Base-by-base conservation (phyloP, 139 green algal species). In the Chlamydomonas asymmetrica region DNA sequence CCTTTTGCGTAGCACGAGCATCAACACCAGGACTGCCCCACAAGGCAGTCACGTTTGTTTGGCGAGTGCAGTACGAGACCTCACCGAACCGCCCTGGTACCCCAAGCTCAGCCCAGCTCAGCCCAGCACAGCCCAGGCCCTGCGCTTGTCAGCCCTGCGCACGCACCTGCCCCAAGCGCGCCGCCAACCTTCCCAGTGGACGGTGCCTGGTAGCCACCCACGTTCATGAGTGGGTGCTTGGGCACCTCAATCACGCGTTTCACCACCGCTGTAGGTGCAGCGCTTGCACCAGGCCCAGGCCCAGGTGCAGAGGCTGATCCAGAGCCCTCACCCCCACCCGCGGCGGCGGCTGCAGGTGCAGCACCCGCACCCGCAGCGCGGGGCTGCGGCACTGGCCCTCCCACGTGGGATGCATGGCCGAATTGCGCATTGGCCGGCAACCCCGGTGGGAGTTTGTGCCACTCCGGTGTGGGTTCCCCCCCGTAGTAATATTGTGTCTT, bases 401-500 rank as follows among this genome's bases (percentile, higher is more conserved):
- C 73, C 43, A 32, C 63, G 61, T 80, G 78, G 4, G 64, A 41
- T 61, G 73, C 74, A 5, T 41, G 29, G 25, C 82, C 74, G 67
- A 85, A 93, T 9, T 74, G 67, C 13, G 90, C 84, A 29, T 76
- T 83, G 10, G 63, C 54, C 31, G 89, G 89, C 0, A 95, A 80
- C 29, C 71, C 45, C 8, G 90, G 91, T 0, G 59, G 25, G 9
- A 74, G 59, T 27, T 87, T 89, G n/a, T n/a, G n/a, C 91, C 91
- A 96, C 1, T 76, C 75, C 13, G 83, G 71, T 5, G 65, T 60
- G 2, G 90, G 90, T 2, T 95, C 88, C 0, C 91, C 91, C 9
- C 91, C 91, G 73, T 94, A 96, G 71, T 96, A 96, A 84, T 80
- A 84, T 1, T 63, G 22, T 25, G 85, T 90, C 54, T 90, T 89